These are phyloP conservation scores for Taxillus chinensis DNA, from an alignment of 164 flowering plant genomes.

Conservation along the genomic window DNA sequence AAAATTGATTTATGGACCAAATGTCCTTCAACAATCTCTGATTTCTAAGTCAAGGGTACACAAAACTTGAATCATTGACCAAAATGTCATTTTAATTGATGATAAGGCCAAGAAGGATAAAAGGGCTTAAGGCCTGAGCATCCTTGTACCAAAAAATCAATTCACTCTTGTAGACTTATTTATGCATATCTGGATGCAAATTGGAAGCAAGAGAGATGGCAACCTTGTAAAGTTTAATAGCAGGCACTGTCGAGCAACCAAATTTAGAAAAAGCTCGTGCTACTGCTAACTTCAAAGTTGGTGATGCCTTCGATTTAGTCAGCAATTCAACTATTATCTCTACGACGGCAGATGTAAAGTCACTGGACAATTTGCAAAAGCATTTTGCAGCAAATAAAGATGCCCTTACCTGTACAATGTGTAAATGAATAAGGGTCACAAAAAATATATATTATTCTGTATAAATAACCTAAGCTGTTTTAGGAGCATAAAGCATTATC, in stretches of 20 bases:
- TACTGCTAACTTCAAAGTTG: conserved; percentile 35
- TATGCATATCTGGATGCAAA: background rate
- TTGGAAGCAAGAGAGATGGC: conserved; percentile 5
- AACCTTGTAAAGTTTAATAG: conserved; percentile 70
- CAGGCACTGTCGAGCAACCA: conserved; percentile 38
- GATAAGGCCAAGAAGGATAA: no score
- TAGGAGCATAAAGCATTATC: no score
- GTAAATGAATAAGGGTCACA: conserved; percentile 1
- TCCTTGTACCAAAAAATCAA: no score
- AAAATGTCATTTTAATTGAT: no score
- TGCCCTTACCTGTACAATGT: conserved; percentile 57
- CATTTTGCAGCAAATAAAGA: conserved; percentile 76
- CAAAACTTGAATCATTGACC: no score
- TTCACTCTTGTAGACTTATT: background rate
- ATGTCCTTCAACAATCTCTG: no score
- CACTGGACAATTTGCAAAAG: conserved; percentile 65
- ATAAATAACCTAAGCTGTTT: no score
- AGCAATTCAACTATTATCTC: conserved; percentile 41
- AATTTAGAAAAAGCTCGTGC: conserved; percentile 42
- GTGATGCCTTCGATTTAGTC: conserved; percentile 24
- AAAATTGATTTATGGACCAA: no score
- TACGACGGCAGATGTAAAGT: conserved; percentile 54
- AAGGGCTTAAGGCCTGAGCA: no score
- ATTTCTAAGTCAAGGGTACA: no score
- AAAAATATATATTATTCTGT: background rate